These are phyloP conservation scores for Fusarium poae DNA, from an alignment of 2,329 filamentous ascomycete species.

Conservation along the genomic window DNA sequence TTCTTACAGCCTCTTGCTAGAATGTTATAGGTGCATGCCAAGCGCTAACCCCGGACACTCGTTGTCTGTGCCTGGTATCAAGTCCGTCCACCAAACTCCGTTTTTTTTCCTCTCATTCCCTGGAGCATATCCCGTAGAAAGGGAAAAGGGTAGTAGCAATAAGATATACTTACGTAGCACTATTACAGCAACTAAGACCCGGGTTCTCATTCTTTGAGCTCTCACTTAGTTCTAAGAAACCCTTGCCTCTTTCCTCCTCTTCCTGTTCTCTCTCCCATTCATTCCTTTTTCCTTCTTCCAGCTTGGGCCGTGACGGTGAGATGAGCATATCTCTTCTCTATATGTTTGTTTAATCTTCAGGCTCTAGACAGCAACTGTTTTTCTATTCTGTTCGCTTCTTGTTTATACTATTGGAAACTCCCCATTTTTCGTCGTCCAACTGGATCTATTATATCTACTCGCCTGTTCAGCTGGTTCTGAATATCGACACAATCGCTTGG, in stretches of 20 bases:
- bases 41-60: conserved; percentile 42
- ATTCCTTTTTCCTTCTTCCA: conserved; percentile 3
- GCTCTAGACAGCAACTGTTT: conserved; percentile 43
- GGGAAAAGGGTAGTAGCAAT: background rate
- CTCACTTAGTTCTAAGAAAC: conserved; percentile 19
- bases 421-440: conserved; percentile 10
- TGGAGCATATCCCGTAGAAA: conserved; percentile 3
- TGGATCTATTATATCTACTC: background rate
- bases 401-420: conserved; percentile 27
- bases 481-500: conserved; percentile 17
- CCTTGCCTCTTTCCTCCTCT: conserved; percentile 18
- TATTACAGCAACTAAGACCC: conserved; percentile 17
- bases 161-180: background rate
- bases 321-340: conserved; percentile 42
- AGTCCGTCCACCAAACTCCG: conserved; percentile 36
- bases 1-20: conserved; percentile 24
- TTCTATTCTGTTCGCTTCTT: conserved; percentile 49
- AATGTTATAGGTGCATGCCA: conserved; percentile 37
- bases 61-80: conserved; percentile 45
- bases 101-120: conserved; percentile 27
- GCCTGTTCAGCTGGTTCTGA: conserved; percentile 44
- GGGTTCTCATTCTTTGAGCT: conserved; percentile 12
- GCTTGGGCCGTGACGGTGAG: conserved; percentile 7
- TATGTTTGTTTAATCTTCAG: conserved; percentile 35
- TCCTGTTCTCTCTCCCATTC: conserved; percentile 5